Percentiles rank a stretch among this genome's conserved stretches.
These are phyloP conservation scores for Xylaria sp. DNA, from an alignment of 2,329 filamentous ascomycete species.

Conservation along the genomic window DNA sequence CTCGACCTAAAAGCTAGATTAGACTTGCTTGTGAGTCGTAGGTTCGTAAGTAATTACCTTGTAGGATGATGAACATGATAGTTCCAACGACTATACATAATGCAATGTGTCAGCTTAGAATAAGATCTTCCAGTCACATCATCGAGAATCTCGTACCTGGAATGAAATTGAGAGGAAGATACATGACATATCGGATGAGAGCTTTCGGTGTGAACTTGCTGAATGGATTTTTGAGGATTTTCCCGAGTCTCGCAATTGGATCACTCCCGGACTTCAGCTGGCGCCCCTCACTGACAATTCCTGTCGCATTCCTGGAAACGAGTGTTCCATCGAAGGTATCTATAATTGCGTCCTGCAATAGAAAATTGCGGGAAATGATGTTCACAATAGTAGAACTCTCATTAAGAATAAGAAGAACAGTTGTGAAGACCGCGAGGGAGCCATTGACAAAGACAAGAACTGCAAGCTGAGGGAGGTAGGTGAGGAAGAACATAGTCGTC, in stretches of 20 bases:
- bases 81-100: slow-evolving; percentile 78
- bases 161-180: slow-evolving; percentile 92
- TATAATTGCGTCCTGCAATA: slow-evolving; percentile 83
- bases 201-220: slow-evolving; percentile 68
- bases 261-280: slow-evolving; percentile 73
- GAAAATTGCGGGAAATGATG: slow-evolving; percentile 72
- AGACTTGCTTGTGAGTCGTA: slow-evolving; percentile 18
- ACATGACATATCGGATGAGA: slow-evolving; percentile 82
- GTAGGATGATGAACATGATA: slow-evolving; percentile 79
- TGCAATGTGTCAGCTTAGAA: slow-evolving; percentile 9
- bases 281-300: slow-evolving; percentile 78
- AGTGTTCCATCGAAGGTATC: slow-evolving; percentile 88
- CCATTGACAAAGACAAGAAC: slow-evolving; percentile 87
- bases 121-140: slow-evolving; percentile 1
- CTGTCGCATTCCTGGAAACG: slow-evolving; percentile 61
- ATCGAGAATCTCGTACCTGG: slow-evolving; percentile 59
- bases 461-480: slow-evolving; percentile 86
- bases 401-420: slow-evolving; percentile 73
- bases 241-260: slow-evolving; percentile 67
- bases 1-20: slow-evolving; percentile 54
- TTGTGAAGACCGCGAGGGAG: slow-evolving; percentile 79
- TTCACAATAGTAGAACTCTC: slow-evolving; percentile 70
- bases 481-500: slow-evolving; percentile 84
- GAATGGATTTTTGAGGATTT: slow-evolving; percentile 68
- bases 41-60: slow-evolving; percentile 60